A percentile compares a stretch with the other conserved stretches of the same genome.
Conservation (phyloP, 371 early-diverging fungal species). For the Mortierella sp. region DNA sequence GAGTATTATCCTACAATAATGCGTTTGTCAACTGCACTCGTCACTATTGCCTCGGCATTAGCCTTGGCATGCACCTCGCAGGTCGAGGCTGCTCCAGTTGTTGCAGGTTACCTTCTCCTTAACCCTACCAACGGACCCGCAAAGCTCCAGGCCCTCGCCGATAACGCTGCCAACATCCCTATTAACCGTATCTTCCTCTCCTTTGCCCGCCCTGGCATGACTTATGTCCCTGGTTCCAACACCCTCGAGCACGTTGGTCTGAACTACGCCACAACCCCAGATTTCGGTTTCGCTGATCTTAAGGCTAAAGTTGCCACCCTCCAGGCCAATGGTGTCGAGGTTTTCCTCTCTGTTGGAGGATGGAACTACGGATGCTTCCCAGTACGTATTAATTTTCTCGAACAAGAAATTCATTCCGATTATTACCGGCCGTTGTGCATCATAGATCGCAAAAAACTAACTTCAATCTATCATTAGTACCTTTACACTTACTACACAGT, state of each 20-base stretch:
- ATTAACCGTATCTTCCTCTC: slow-evolving; percentile 55
- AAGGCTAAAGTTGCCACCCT: slow-evolving; percentile 39
- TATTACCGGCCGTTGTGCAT: not conserved
- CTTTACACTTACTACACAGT: slow-evolving; percentile 53
- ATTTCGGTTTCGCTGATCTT: slow-evolving; percentile 55
- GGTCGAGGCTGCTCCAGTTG: slow-evolving; percentile 42
- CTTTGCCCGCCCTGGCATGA: slow-evolving; percentile 56
- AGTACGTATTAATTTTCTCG: slow-evolving; percentile 13
- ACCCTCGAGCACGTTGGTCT: slow-evolving; percentile 51
- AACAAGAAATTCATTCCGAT: not conserved
- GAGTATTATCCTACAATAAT: slow-evolving; percentile 8
- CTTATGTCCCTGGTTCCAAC: slow-evolving; percentile 53
- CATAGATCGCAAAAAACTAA: not conserved
- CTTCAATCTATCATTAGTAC: slow-evolving; percentile 28
- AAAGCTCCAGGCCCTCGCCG: slow-evolving; percentile 55
- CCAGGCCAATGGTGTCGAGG: slow-evolving; percentile 47
- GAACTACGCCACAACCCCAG: slow-evolving; percentile 40
- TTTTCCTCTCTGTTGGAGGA: slow-evolving; percentile 54
- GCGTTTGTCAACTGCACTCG: slow-evolving; percentile 46
- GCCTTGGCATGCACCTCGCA: slow-evolving; percentile 35
- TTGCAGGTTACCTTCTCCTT: slow-evolving; percentile 48
- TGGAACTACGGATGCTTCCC: slow-evolving; percentile 59
- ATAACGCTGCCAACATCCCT: slow-evolving; percentile 55
- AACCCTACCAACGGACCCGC: slow-evolving; percentile 51
- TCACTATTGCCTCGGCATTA: slow-evolving; percentile 53